A percentile compares a stretch with the other conserved stretches of the same genome.
Evolutionary conservation across 1,139 yeast genomes (phyloP).

Genomic region (Geotrichum fermentans): DNA sequence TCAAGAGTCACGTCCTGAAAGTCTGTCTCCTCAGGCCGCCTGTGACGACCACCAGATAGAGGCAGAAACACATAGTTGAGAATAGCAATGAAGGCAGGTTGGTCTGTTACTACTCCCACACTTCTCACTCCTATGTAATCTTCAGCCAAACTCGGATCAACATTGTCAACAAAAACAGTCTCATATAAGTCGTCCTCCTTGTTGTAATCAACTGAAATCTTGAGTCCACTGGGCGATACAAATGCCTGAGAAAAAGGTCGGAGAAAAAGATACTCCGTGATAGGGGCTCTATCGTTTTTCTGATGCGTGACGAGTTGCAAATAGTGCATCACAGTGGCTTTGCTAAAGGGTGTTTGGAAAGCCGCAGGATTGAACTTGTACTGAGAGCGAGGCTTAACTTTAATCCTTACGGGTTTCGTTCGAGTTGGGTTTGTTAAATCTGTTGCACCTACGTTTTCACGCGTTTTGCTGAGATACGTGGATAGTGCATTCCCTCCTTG

Average conservation of each 20-base stretch:
- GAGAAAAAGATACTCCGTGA: slow-evolving; percentile 1
- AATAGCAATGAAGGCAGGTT: background rate
- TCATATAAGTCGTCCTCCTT: background rate
- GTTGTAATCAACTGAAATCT: slow-evolving; percentile 4
- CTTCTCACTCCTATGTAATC: slow-evolving; percentile 7
- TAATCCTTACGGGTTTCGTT: no score
- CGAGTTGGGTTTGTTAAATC: no score
- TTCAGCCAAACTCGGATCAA: background rate
- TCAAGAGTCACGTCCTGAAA: slow-evolving; percentile 5
- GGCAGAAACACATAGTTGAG: slow-evolving; percentile 19
- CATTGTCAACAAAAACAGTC: background rate
- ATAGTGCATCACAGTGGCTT: slow-evolving; percentile 1
- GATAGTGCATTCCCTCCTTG: no score
- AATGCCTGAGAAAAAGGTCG: slow-evolving; percentile 6
- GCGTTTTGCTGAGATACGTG: no score
- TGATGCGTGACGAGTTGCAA: slow-evolving; percentile 9
- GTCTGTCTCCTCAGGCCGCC: background rate
- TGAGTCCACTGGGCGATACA: slow-evolving; percentile 1
- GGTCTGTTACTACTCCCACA: slow-evolving; percentile 6
- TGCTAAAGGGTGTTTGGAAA: background rate
- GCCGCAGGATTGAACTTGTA: slow-evolving; percentile 6
- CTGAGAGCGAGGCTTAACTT: background rate
- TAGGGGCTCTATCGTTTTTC: background rate
- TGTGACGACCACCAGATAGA: slow-evolving; percentile 16
- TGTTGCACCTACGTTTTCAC: no score